phyloP scores from a whole-genome alignment of 1,284 basidiomycete species.

The Clitocybe nebularis region DNA sequence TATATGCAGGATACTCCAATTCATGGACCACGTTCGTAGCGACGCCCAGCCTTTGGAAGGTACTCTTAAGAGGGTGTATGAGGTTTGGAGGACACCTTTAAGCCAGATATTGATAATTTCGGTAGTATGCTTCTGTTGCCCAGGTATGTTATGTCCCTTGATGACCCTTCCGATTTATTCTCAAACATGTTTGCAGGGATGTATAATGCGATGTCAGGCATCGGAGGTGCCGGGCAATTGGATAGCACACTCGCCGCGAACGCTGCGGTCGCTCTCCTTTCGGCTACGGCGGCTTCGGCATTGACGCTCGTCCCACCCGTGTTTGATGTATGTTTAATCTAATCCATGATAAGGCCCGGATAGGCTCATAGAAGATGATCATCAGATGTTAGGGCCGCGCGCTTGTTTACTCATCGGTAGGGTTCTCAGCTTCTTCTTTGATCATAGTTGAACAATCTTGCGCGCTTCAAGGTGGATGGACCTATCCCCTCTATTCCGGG shows the following conservation, averaged over 20 bases:
- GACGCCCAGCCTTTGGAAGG: neutral
- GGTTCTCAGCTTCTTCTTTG: too few relatives aligned
- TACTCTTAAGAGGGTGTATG: neutral
- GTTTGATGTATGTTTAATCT: constrained; percentile 19
- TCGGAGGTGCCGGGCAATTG: constrained; percentile 26
- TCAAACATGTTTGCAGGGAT: constrained; percentile 16
- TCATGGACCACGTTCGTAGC: neutral
- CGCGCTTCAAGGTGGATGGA: constrained; percentile 23
- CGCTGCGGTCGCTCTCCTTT: constrained; percentile 23
- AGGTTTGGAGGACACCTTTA: constrained; percentile 18
- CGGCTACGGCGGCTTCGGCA: constrained; percentile 25
- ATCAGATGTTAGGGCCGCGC: constrained; percentile 24
- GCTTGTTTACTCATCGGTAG: constrained; percentile 22
- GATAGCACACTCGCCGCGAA: constrained; percentile 27
- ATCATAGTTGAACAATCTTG: too few relatives aligned
- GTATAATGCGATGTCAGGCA: constrained; percentile 26
- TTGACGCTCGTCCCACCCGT: constrained; percentile 24
- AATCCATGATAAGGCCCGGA: too few relatives aligned
- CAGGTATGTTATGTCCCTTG: constrained; percentile 14
- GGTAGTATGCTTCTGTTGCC: constrained; percentile 23
- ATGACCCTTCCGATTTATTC: neutral
- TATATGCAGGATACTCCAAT: neutral
- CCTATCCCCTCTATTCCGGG: constrained; percentile 22
- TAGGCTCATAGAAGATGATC: too few relatives aligned
- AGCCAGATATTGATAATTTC: constrained; percentile 23